A percentile compares a stretch with the other conserved stretches of the same genome.
Conservation (phyloP, 257 asterid genomes). For the Scutellaria barbata region DNA sequence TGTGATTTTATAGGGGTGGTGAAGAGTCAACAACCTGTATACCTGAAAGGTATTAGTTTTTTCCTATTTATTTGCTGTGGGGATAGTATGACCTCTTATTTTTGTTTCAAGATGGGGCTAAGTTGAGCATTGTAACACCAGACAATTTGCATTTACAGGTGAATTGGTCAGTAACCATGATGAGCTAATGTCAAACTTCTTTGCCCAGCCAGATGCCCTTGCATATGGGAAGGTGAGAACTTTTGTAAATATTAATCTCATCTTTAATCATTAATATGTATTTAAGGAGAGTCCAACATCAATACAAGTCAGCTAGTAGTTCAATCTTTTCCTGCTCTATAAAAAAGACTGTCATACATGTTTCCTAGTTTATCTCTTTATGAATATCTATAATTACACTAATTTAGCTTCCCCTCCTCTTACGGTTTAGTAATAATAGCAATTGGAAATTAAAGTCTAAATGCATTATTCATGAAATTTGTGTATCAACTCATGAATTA, state of each 20-base stretch:
- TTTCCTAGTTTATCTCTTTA: too few relatives aligned
- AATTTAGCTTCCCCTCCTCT: too few relatives aligned
- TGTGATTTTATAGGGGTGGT: conserved; percentile 98
- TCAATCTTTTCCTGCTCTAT: too few relatives aligned
- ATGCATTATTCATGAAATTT: too few relatives aligned
- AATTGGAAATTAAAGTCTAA: too few relatives aligned
- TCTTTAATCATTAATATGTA: too few relatives aligned
- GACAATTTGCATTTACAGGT: conserved; percentile 57
- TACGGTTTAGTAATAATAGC: too few relatives aligned
- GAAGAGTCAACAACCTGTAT: conserved; percentile 95
- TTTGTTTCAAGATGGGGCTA: conserved; percentile 5
- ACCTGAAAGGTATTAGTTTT: conserved; percentile 69
- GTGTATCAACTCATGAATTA: too few relatives aligned
- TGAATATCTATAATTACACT: too few relatives aligned
- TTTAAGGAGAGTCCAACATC: too few relatives aligned
- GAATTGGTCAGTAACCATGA: conserved; percentile 95
- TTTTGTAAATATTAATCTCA: not conserved
- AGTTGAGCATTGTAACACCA: conserved; percentile 26
- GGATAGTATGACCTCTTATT: conserved; percentile 2
- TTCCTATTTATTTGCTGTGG: conserved; percentile 30
- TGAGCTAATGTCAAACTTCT: conserved; percentile 99
- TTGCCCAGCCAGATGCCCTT: conserved; percentile 99
- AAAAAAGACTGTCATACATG: too few relatives aligned
- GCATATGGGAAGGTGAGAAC: conserved; percentile 89
- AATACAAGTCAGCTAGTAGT: too few relatives aligned